Base-by-base conservation (phyloP, 139 green algal species). In the Pseudopediastrum boryanum region DNA sequence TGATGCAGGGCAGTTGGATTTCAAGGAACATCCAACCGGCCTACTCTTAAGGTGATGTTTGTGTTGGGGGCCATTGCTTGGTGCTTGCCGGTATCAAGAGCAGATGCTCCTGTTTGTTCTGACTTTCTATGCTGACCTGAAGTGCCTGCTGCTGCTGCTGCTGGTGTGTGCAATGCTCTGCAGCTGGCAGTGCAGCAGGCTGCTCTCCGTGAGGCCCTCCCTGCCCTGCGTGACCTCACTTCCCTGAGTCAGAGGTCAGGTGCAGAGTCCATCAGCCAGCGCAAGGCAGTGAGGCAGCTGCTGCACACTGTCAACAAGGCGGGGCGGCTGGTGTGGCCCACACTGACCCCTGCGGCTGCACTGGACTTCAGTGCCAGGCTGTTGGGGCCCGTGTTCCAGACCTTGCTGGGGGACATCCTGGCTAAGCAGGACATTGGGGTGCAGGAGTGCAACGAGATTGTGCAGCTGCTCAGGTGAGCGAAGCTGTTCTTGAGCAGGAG, bases 341-440 rank as follows among this genome's bases (percentile, higher is more conserved):
- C 33, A 13, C 75, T 81, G 35, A 42, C 75, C 8, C 75, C 75
- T 36, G 38, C 48, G 27, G 75, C 58, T 6, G 75, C 75, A 4
- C 44, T 81, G 27, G 75, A 81, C 29, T 46, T 27, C 44, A 72
- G 62, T 50, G 31, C 44, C 48, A 63, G 61, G 54, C 75, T 81
- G 23, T 25, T 81, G 10, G 75, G 54, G 9, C 41, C 38, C n/a
- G n/a, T 75, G 48, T 46, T n/a, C 6, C n/a, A 36, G 3, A 4
- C 10, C 7, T 25, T 81, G 38, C 35, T 70, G 5, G 44, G n/a
- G 3, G 75, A 81, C 43, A 50, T 81, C 48, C 63, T 81, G 75
- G 23, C 6, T 13, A 81, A 71, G 61, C 59, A 80, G 73, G 73
- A 80, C 73, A 80, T 80, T 72, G 73, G 73, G 25, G 73, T 72